A percentile compares a stretch with the other conserved stretches of the same genome.
These are phyloP conservation scores for Paraurostyla sp. DNA, from an alignment of 73 alveolate genomes.

Conservation along the genomic window DNA sequence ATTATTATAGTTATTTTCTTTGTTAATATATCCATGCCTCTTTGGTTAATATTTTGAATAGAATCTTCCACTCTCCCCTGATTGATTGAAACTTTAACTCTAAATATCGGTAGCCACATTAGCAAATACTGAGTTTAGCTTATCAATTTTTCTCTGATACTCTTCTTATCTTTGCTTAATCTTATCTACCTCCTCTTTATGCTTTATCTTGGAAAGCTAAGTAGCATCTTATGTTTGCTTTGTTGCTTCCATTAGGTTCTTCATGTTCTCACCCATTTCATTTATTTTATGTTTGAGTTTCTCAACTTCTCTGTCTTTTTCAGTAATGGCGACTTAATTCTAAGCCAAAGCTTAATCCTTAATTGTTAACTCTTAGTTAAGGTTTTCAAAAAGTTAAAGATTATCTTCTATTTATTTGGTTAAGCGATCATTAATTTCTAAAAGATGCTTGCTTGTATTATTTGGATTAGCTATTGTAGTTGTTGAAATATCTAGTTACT, in stretches of 20 bases:
- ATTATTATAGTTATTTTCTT: too few relatives aligned
- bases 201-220: neutral
- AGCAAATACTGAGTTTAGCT: constrained; percentile 3
- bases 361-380: constrained; percentile 15
- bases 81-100: neutral
- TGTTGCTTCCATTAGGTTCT: constrained; percentile 29
- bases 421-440: constrained; percentile 55
- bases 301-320: constrained; percentile 47
- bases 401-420: constrained; percentile 62
- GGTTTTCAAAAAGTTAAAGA: constrained; percentile 11
- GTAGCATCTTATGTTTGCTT: neutral
- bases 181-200: constrained; percentile 28
- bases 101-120: neutral
- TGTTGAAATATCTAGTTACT: neutral
- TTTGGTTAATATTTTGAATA: neutral
- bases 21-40: too few relatives aligned
- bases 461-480: neutral
- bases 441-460: constrained; percentile 21
- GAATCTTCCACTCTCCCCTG: neutral
- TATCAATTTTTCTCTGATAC: constrained; percentile 1
- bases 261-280: constrained; percentile 55
- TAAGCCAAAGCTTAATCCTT: constrained; percentile 26
- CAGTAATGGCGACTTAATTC: neutral
- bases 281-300: neutral
- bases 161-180: neutral